Conservation (phyloP, 352 stramenopile species). For the Globisporangium solare region DNA sequence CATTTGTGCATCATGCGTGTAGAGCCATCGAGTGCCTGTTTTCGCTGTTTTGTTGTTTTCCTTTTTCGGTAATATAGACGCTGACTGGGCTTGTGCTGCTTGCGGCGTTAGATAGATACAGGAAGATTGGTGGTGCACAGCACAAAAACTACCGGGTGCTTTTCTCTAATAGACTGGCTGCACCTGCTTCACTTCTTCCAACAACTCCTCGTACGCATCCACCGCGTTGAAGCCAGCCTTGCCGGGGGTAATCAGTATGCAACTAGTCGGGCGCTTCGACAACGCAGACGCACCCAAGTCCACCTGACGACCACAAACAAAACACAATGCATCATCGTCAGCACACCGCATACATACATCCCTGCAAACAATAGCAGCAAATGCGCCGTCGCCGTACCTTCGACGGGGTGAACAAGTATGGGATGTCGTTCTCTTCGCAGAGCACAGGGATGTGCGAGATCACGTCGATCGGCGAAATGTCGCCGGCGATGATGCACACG, state of each 20-base stretch:
- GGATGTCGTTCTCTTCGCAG: constrained; percentile 98
- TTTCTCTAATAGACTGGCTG: constrained; percentile 77
- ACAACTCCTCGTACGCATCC: constrained; percentile 88
- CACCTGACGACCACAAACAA: constrained; percentile 38
- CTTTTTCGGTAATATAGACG: constrained; percentile 12
- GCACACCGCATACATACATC: too few species aligned
- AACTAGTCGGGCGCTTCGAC: constrained; percentile 98
- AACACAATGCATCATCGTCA: constrained; percentile 7
- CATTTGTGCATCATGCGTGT: neutral
- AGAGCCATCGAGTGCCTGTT: neutral
- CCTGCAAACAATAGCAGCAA: constrained; percentile 13
- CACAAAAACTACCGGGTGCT: constrained; percentile 8
- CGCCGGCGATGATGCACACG: constrained; percentile 97
- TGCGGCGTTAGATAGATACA: constrained; percentile 22
- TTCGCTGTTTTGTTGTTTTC: constrained; percentile 8
- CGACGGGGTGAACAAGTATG: constrained; percentile 98
- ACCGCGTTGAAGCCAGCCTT: constrained; percentile 90
- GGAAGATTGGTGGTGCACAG: constrained; percentile 7
- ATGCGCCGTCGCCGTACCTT: constrained; percentile 57
- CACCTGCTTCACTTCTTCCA: constrained; percentile 87
- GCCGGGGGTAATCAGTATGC: constrained; percentile 94
- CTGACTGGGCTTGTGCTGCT: constrained; percentile 5
- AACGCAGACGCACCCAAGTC: constrained; percentile 94
- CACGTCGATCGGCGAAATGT: constrained; percentile 99
- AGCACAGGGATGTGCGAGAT: constrained; percentile 98